Evolutionary conservation across 768 basidiomycete genomes (phyloP), one percentile per base, ranked within the genome.

Genomic region (Gautieria morchelliformis): DNA sequence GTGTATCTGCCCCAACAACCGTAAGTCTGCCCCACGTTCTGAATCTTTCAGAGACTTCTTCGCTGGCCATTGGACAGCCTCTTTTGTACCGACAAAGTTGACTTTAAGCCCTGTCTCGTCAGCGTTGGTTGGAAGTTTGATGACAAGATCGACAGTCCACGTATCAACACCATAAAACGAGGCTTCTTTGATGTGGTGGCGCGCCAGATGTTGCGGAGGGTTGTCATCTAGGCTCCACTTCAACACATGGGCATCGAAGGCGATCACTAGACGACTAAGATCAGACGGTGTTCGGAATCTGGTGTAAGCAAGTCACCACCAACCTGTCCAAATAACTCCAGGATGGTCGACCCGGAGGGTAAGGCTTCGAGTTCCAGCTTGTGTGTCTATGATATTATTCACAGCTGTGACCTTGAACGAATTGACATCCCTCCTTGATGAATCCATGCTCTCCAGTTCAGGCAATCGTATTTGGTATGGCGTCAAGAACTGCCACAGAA

Each of bases 181-280:
- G 0, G 82, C 91, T 67, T 94, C 91, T 66, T 93, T 96, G 71
- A 97, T 80, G 63, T 93, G 89, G 65, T 98, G 95, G 8, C 93
- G 79, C 7, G 79, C 79, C 62, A 77, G 73, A 57, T 89, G 87
- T 53, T 81, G 69, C 0, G 91, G 89, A 1, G 95, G 93, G 55
- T 82, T 79, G 60, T 84, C 74, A 61, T 91, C 87, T 39, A 93
- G 74, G 15, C 81, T 83, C 94, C 94, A 97, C 53, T 79, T 70
- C 8, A 94, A 68, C 14, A 97, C 89, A 59, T 94, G 86, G 0
- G 91, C 94, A 50, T 94, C 88, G 65, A 98, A 96, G 0, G 93
- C 87, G 54, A 98, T 78, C 4, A 89, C 92, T 82, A 63, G 11
- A 2, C 24, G 4, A 39, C 27, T 20, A 12, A 46, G 41, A 50